These are phyloP conservation scores for Heritiera littoralis DNA, from an alignment of 345 rosid species.

Conservation along the genomic window DNA sequence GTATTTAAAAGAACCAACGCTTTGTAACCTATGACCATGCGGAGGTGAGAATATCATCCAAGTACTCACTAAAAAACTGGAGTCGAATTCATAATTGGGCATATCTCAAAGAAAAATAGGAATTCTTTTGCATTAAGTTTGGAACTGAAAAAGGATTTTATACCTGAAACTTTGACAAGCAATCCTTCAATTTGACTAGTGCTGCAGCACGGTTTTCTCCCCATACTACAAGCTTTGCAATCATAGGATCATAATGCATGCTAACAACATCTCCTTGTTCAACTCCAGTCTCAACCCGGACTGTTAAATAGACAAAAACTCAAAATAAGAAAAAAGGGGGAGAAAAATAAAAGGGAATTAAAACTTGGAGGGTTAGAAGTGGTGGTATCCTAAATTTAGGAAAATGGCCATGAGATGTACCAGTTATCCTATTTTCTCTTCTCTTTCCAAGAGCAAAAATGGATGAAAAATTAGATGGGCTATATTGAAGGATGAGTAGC, in stretches of 20 bases:
- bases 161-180: constrained; percentile 90
- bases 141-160: constrained; percentile 6
- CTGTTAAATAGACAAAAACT: constrained; percentile 37
- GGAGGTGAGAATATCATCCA: constrained; percentile 4
- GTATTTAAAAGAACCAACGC: not conserved
- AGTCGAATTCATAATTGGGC: constrained; percentile 15
- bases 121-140: constrained; percentile 10
- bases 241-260: constrained; percentile 99
- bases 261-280: constrained; percentile 88
- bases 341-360: not conserved
- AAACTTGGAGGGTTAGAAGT: not conserved
- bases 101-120: not conserved
- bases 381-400: constrained; percentile 2
- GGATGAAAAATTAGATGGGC: not conserved
- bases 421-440: constrained; percentile 7
- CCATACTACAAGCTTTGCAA: constrained; percentile 96
- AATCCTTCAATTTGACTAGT: constrained; percentile 79
- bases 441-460: constrained; percentile 3
- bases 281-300: constrained; percentile 94
- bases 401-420: constrained; percentile 17
- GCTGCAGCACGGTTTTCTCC: constrained; percentile 85
- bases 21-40: not conserved
- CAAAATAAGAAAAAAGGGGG: constrained; percentile 20
- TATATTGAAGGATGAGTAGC: constrained; percentile 10
- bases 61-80: constrained; percentile 13